A percentile compares a stretch with the other conserved stretches of the same genome.
Evolutionary conservation across 140 eudicot genomes (phyloP).

Genomic region (Oenanthe javanica): DNA sequence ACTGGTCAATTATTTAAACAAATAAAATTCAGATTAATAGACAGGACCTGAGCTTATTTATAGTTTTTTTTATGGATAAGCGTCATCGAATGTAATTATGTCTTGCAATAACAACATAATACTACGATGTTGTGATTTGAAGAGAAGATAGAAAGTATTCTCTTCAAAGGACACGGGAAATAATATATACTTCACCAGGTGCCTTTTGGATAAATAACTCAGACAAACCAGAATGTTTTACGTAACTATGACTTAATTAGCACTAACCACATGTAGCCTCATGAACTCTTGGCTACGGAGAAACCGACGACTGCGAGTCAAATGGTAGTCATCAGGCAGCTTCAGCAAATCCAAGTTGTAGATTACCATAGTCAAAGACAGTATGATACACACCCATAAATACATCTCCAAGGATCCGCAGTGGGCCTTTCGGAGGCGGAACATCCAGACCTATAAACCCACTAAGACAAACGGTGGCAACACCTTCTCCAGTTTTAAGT

Average conservation of each 20-base stretch:
- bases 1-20: neutral
- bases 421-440: conserved; percentile 79
- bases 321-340: conserved; percentile 23
- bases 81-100: neutral
- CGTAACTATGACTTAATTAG: neutral
- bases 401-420: conserved; percentile 77
- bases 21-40: neutral
- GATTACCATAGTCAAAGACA: conserved; percentile 59
- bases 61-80: no score
- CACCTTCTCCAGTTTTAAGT: conserved; percentile 74
- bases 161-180: neutral
- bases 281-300: neutral
- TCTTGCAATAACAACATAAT: neutral
- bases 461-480: conserved; percentile 61
- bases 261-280: neutral
- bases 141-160: conserved; percentile 1
- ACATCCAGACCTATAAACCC: conserved; percentile 73
- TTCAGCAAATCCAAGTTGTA: conserved; percentile 57
- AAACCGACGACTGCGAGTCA: neutral
- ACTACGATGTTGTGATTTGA: neutral
- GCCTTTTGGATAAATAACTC: neutral
- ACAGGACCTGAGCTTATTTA: neutral
- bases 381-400: conserved; percentile 73
- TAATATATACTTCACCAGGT: neutral
- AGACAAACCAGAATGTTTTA: neutral